These are phyloP conservation scores for Breynia disticha DNA, from an alignment of 441 rosid species.

Conservation along the genomic window DNA sequence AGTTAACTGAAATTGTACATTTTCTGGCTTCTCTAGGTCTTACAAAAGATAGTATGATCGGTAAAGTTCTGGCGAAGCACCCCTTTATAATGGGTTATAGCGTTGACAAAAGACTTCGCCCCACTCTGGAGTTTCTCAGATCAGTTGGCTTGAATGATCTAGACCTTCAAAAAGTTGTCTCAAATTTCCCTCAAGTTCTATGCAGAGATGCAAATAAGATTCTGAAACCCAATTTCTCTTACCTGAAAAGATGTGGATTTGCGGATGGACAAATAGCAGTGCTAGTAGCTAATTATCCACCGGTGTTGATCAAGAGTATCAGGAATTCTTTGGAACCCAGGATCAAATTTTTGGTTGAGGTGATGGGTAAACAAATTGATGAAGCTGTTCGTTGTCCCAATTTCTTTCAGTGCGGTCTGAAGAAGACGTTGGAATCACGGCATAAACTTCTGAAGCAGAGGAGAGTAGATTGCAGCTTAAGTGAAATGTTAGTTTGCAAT, in stretches of 20 bases:
- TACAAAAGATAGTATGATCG: constrained; percentile 59
- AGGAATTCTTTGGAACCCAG: constrained; percentile 72
- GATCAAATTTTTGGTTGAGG: constrained; percentile 69
- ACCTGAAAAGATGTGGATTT: constrained; percentile 53
- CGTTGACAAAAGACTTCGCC: constrained; percentile 63
- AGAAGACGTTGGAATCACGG: constrained; percentile 68
- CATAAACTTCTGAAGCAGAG: constrained; percentile 54
- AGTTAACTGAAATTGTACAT: constrained; percentile 48
- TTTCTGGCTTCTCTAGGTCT: constrained; percentile 73
- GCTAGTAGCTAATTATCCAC: constrained; percentile 74
- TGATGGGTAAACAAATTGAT: constrained; percentile 66
- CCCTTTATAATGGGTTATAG: constrained; percentile 90
- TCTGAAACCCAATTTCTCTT: constrained; percentile 51
- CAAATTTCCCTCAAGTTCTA: constrained; percentile 69
- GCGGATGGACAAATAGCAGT: constrained; percentile 49
- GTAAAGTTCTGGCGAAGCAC: constrained; percentile 59
- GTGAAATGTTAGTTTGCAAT: constrained; percentile 83
- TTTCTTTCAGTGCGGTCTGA: constrained; percentile 77
- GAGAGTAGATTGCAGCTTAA: constrained; percentile 59
- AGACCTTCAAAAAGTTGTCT: constrained; percentile 46
- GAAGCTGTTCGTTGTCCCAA: constrained; percentile 73
- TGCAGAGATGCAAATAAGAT: constrained; percentile 70
- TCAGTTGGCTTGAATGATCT: constrained; percentile 44
- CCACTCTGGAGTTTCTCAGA: constrained; percentile 66
- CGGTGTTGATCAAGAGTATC: constrained; percentile 66